Conservation (phyloP, 2,329 filamentous ascomycete species). For the Fusarium protoensiforme region DNA sequence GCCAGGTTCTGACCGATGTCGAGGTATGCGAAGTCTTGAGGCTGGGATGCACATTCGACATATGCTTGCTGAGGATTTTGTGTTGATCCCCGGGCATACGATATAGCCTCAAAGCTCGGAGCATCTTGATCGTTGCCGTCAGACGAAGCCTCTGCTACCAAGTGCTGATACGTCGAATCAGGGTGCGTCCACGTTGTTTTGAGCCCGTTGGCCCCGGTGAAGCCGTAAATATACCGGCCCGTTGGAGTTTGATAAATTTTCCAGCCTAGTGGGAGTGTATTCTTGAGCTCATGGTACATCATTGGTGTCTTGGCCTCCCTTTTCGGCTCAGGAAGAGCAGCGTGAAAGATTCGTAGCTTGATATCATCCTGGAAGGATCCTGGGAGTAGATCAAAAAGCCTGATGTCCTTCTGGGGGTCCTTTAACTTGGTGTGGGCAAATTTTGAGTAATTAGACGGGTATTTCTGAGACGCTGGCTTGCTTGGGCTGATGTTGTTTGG, state of each 20-base stretch:
- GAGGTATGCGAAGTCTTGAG: background rate
- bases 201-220: background rate
- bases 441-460: background rate
- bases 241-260: background rate
- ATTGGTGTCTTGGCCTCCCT: background rate
- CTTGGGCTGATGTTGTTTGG: too few species aligned
- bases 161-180: background rate
- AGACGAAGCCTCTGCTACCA: background rate
- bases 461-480: background rate
- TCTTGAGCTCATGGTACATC: background rate
- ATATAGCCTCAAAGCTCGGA: background rate
- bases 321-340: background rate
- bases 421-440: background rate
- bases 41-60: background rate
- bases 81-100: background rate
- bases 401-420: background rate
- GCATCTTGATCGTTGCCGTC: too few species aligned
- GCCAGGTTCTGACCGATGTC: background rate
- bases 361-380: background rate
- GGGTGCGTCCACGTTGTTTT: background rate
- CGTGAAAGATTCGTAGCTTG: background rate
- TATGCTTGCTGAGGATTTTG: background rate
- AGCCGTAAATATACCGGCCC: background rate
- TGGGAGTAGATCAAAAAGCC: background rate
- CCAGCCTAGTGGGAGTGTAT: background rate